Base-by-base conservation (phyloP, 768 basidiomycete genomes). In the Tricholomella constricta region DNA sequence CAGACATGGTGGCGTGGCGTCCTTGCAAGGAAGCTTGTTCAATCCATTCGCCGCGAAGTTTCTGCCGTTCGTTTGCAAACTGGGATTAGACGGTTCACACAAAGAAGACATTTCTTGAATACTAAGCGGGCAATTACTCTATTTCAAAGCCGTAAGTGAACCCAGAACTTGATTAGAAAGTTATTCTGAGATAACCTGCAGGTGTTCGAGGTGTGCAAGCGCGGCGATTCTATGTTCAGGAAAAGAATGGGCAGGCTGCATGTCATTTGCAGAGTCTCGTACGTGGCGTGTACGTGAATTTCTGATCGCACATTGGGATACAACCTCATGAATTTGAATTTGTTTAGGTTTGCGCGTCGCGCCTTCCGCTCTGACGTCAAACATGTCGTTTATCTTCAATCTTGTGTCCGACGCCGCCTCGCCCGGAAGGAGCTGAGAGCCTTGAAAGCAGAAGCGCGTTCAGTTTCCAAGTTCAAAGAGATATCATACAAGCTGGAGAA, bases 401-500 rank as follows among this genome's bases (percentile, higher is more conserved):
- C 92, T 15, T 96, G 94, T 64, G 74, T 95, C 44, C 90, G 97
- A 37, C 90, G 96, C 23, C 86, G 91, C 38, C 74, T 89, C 44
- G 97, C 97, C 19, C 84, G 87, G 53, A 88, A 86, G 60, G 85
- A 98, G 66, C 83, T 99, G 57, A 90, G 88, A 62, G 76, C 74
- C 9, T 83, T 99, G 58, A 88, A 82, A 65, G 82, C 87, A 7
- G 97, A 99, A 70, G 97, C 97, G 6, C 92, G 94, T 46, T 98
- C 97, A 1, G 95, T 95, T 25, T 90, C 91, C 60, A 97, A 94
- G 67, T 98, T 96, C 84, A 98, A 97, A 75, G 94, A 97, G 73
- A 97, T 96, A 60, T 98, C 96, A 0, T 98, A 98, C 66, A 86
- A 84, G 61, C 80, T 99, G 51, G 97, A 99, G 76, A 99, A 98